A percentile compares a stretch with the other conserved stretches of the same genome.
phyloP scores from a whole-genome alignment of 2,329 filamentous ascomycete species.

The Myriosclerotinia duriaeana region DNA sequence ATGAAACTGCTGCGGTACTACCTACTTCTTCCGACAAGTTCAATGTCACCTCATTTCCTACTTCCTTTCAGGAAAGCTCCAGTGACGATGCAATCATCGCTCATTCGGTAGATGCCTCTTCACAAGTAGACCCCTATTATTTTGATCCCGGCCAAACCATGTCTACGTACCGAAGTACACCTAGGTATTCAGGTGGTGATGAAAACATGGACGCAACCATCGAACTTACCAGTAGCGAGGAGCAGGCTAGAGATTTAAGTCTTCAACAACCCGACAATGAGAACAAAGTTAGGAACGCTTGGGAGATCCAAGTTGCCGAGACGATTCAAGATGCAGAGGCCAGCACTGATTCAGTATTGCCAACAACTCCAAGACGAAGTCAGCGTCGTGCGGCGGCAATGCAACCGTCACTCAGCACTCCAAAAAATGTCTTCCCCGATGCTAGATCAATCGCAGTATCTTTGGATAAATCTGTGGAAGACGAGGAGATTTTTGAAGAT shows the following conservation, averaged over 20 bases:
- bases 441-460: slow-evolving; percentile 48
- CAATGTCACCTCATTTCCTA: slow-evolving; percentile 33
- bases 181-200: neutral
- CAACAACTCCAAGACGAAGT: slow-evolving; percentile 24
- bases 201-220: slow-evolving; percentile 12
- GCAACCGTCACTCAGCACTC: slow-evolving; percentile 23
- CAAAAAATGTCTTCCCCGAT: slow-evolving; percentile 46
- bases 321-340: neutral
- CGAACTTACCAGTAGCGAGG: slow-evolving; percentile 21
- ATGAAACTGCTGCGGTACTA: neutral
- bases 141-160: slow-evolving; percentile 25
- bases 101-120: slow-evolving; percentile 28
- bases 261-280: slow-evolving; percentile 12
- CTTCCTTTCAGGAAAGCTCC: neutral
- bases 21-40: slow-evolving; percentile 36
- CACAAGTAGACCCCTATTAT: slow-evolving; percentile 32
- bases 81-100: slow-evolving; percentile 1
- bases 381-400: neutral
- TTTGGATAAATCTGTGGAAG: slow-evolving; percentile 31
- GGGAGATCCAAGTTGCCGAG: neutral
- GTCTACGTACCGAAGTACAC: slow-evolving; percentile 29
- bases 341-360: neutral
- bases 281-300: neutral
- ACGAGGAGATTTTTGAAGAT: slow-evolving; percentile 35
- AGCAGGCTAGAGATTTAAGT: slow-evolving; percentile 15